Evolutionary conservation across 2,329 filamentous ascomycete genomes (phyloP).

Genomic region (Xylaria sp.): DNA sequence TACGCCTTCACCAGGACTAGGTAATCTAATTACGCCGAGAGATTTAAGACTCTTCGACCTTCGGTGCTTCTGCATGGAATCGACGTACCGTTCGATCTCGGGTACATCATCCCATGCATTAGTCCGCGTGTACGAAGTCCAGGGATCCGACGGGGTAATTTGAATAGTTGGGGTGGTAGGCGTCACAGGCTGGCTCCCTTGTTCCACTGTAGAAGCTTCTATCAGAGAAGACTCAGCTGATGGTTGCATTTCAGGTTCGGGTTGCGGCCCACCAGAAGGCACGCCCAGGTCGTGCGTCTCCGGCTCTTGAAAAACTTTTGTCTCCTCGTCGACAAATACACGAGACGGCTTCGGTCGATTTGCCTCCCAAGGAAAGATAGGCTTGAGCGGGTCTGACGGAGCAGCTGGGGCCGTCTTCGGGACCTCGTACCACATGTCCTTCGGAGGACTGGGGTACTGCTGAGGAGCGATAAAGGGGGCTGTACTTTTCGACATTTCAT

Average conservation of each 20-base stretch:
- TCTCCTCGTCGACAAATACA: slow-evolving; percentile 70
- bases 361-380: slow-evolving; percentile 93
- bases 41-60: slow-evolving; percentile 52
- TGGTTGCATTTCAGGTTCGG: slow-evolving; percentile 40
- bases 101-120: slow-evolving; percentile 97
- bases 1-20: slow-evolving; percentile 46
- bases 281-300: slow-evolving; percentile 28
- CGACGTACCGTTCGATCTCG: slow-evolving; percentile 89
- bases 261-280: slow-evolving; percentile 37
- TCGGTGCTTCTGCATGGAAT: slow-evolving; percentile 73
- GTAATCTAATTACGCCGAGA: slow-evolving; percentile 44
- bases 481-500: slow-evolving; percentile 83
- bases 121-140: slow-evolving; percentile 76
- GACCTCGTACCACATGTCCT: slow-evolving; percentile 88
- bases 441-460: slow-evolving; percentile 84
- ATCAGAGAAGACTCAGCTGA: slow-evolving; percentile 52
- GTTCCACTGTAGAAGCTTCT: slow-evolving; percentile 53
- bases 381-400: slow-evolving; percentile 65
- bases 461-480: slow-evolving; percentile 80
- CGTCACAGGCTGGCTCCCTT: slow-evolving; percentile 58
- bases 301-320: slow-evolving; percentile 40
- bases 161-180: slow-evolving; percentile 62
- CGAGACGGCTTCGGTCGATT: slow-evolving; percentile 71
- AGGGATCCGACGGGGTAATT: slow-evolving; percentile 67
- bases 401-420: slow-evolving; percentile 71